Base-by-base conservation (phyloP, 2,329 filamentous ascomycete genomes). In the Amylocarpus encephaloides region DNA sequence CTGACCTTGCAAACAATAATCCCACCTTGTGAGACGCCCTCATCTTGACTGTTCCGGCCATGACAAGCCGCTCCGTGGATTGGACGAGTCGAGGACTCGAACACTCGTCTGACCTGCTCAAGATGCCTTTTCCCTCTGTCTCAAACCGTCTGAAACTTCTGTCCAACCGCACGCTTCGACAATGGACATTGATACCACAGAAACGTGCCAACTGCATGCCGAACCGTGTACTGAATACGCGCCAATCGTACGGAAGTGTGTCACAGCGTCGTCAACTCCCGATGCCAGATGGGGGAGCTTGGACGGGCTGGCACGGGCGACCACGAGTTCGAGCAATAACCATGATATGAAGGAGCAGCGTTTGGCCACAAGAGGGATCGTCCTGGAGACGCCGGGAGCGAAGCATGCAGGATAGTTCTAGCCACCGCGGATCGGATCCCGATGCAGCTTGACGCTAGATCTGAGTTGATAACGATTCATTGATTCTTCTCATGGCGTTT, bases 361-460 rank as follows among this genome's bases (percentile, higher is more conserved):
- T 16, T 11, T 16, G 32, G n/a, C 11, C 22, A 35, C 15, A 26
- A 30, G 42, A 32, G 15, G 12, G 16, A 41, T 32, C 35, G 10
- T 48, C 39, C 43, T 50, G 29, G 36, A 46, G 43, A 34, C 34
- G 38, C 38, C 46, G 50, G 47, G 30, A 52, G 36, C 45, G 45
- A 49, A 49, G 50, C 46, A 41, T 52, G 50, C 46, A 48, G 44
- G 40, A 32, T 22, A 10, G 46, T 56, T 54, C 54, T 51, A 51
- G 49, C 50, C 51, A 49, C 43, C 48, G 54, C 44, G 46, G 51
- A 54, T 57, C 54, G 18, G 35, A 29, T 38, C 54, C 54, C 39
- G 18, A 52, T 56, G 40, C 40, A 55, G 54, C 46, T 44, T 51
- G 41, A 49, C 48, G 34, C 16, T 34, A 39, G 6, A 43, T 30